Evolutionary conservation across 208 protist genomes (phyloP).

Genomic region (Leishmania martiniquensis): DNA sequence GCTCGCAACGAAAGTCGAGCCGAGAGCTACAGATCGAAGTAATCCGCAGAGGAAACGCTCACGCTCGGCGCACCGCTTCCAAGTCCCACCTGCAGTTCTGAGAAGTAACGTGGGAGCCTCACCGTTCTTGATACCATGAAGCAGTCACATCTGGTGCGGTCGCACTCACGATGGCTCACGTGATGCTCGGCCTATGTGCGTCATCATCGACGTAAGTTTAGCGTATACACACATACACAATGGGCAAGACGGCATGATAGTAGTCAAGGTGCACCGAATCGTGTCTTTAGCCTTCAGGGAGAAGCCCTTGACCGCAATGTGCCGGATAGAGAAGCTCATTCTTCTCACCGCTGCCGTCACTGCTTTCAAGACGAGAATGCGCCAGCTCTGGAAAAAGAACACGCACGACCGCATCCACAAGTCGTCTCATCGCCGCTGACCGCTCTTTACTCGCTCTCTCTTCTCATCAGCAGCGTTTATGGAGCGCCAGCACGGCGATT

Average conservation of each 20-base stretch:
- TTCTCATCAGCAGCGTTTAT: not conserved
- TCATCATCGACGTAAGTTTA: not conserved
- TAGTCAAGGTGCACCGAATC: too few species aligned
- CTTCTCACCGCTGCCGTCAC: not conserved
- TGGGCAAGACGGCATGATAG: too few species aligned
- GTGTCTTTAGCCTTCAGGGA: too few species aligned
- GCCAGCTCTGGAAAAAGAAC: not conserved
- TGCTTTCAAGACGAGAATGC: not conserved
- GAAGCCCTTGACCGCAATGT: too few species aligned
- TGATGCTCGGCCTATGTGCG: not conserved
- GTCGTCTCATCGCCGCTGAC: not conserved
- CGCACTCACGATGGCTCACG: not conserved
- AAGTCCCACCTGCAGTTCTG: too few species aligned
- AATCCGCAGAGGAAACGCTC: not conserved
- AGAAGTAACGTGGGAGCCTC: not conserved
- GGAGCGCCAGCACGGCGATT: conserved; percentile 15
- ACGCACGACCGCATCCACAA: not conserved
- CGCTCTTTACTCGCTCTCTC: not conserved
- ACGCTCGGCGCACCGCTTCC: too few species aligned
- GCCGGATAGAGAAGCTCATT: too few species aligned
- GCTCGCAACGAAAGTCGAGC: not conserved
- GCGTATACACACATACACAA: not conserved
- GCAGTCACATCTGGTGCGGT: not conserved
- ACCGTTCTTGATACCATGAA: not conserved
- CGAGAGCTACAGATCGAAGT: not conserved